Percentiles rank a stretch among this genome's conserved stretches.
Conservation (phyloP, 1,139 yeast species). For the Blastobotrys serpentis region DNA sequence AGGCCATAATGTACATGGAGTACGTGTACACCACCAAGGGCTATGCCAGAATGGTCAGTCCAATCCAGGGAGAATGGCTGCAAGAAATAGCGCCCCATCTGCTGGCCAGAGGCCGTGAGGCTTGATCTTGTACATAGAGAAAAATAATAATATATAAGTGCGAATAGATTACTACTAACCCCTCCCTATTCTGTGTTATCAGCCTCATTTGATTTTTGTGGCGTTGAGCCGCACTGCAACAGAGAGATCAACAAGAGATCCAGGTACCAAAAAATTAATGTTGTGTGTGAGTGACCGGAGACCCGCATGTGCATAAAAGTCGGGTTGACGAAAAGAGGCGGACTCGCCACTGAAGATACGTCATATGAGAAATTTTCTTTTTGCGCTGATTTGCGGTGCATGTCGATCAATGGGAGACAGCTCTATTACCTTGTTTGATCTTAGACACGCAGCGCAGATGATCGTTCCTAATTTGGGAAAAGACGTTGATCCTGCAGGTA, state of each 20-base stretch:
- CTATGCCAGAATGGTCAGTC: slow-evolving; percentile 84
- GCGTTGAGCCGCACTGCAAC: not conserved
- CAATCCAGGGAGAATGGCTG: slow-evolving; percentile 83
- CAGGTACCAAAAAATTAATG: not conserved
- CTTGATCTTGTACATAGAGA: not conserved
- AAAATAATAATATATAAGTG: not conserved
- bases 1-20: slow-evolving; percentile 92
- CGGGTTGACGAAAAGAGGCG: not conserved
- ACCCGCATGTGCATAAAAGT: not conserved
- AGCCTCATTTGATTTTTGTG: not conserved
- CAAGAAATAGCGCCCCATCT: slow-evolving; percentile 78
- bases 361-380: slow-evolving; percentile 7
- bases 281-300: slow-evolving; percentile 1
- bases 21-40: slow-evolving; percentile 92
- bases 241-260: not conserved
- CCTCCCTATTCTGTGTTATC: no score
- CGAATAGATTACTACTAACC: slow-evolving; percentile 6
- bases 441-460: slow-evolving; percentile 10
- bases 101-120: slow-evolving; percentile 40
- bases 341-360: slow-evolving; percentile 3
- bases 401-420: slow-evolving; percentile 9
- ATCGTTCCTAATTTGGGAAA: not conserved
- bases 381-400: slow-evolving; percentile 10
- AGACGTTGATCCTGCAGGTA: slow-evolving; percentile 9
- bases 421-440: slow-evolving; percentile 6